Base-by-base conservation (phyloP, 805 yeast species). In the Saccharomycopsis javanensis region DNA sequence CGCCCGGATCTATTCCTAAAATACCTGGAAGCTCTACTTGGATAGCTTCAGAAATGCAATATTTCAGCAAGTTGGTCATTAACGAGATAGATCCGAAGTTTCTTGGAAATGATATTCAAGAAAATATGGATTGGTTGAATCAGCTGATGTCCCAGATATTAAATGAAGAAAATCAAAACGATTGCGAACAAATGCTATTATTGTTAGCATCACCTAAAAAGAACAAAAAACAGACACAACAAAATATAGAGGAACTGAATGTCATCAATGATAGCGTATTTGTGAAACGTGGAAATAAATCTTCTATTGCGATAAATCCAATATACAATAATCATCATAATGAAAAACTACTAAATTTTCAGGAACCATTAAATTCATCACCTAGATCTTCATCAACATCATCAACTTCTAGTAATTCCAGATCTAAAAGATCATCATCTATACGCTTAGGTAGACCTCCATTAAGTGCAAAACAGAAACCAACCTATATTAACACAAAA, bases 21-120 rank as follows among this genome's bases (percentile, higher is more conserved):
- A 53, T 58, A 11, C 63, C 63, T 13, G 63, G 61, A 15, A 56
- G 60, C 23, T 58, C 63, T 8, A 54, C 42, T 16, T 60, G 63
- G 63, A 52, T 60, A 16, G 48, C 61, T 15, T 37, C 58, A n/a
- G 63, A 60, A 51, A 56, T 60, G 61, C 13, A 45, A 10, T 57
- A 58, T 25, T 55, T 58, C 31, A 58, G 59, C 30, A 51, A 57
- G 10, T 13, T 55, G 18, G 57, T 57, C 5, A 28, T 18, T 31
- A 55, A 50, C 6, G 54, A 15, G 37, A 54, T 18, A n/a, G 15
- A 4, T 56, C 59, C 38, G 59, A 54, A 28, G 48, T 46, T 20
- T 51, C 60, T 7, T 23, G 16, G 6, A 23, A 20, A 23, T 20
- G 48, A 23, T 23, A 52, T 58, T n/a, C 28, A 25, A 5, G 28